Conservation (phyloP, 352 stramenopile genomes). For the Globisporangium camurandrum region DNA sequence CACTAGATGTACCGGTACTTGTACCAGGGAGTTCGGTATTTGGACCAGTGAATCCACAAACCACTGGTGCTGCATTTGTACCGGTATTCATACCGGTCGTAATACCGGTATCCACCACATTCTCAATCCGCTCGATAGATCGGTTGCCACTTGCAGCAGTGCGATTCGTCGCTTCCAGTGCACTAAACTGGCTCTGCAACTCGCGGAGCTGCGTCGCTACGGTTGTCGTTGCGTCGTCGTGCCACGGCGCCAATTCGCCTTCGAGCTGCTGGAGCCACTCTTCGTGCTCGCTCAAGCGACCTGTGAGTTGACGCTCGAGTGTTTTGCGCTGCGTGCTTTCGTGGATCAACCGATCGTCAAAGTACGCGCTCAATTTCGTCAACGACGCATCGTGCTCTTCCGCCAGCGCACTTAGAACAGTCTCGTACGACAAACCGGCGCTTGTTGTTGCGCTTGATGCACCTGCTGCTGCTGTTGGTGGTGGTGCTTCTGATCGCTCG, state of each 20-base stretch:
- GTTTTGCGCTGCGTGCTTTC: slow-evolving; percentile 56
- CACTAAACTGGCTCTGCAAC: slow-evolving; percentile 20
- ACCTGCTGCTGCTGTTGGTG: background rate
- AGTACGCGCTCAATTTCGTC: slow-evolving; percentile 51
- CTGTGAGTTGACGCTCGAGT: slow-evolving; percentile 52
- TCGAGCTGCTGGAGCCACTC: slow-evolving; percentile 80
- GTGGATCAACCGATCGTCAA: slow-evolving; percentile 50
- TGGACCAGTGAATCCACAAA: too few relatives aligned
- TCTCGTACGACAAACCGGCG: slow-evolving; percentile 14
- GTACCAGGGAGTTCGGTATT: too few relatives aligned
- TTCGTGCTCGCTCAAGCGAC: slow-evolving; percentile 53
- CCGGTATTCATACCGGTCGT: too few relatives aligned
- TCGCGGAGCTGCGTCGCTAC: slow-evolving; percentile 24
- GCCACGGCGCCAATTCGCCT: slow-evolving; percentile 46
- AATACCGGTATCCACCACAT: too few relatives aligned
- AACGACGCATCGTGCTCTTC: slow-evolving; percentile 71
- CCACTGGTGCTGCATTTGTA: too few relatives aligned
- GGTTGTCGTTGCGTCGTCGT: slow-evolving; percentile 35
- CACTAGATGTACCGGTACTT: too few relatives aligned
- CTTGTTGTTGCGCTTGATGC: slow-evolving; percentile 2
- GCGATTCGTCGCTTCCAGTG: slow-evolving; percentile 21
- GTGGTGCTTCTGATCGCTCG: too few relatives aligned
- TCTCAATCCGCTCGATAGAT: too few relatives aligned
- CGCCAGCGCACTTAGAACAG: slow-evolving; percentile 43
- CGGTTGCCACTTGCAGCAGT: slow-evolving; percentile 4